Evolutionary conservation across 2,329 filamentous ascomycete genomes (phyloP).

Genomic region (Neonectria sp.): DNA sequence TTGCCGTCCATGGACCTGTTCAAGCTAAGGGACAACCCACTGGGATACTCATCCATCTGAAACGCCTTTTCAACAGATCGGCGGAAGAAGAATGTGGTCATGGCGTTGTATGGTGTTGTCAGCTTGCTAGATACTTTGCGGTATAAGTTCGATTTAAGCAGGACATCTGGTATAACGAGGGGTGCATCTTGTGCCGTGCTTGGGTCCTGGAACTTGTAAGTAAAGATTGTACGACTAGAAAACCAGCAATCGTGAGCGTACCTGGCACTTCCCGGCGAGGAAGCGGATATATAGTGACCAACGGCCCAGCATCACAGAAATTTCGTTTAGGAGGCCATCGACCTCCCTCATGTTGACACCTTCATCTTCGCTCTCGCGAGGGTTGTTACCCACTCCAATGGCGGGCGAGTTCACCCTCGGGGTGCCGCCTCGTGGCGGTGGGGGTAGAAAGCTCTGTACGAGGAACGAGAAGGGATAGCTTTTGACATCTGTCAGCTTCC

Average conservation of each 20-base stretch:
- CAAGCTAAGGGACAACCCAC: slow-evolving; percentile 82
- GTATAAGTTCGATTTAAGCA: slow-evolving; percentile 84
- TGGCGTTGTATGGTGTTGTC: slow-evolving; percentile 85
- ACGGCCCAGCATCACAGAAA: slow-evolving; percentile 90
- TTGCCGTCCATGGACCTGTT: slow-evolving; percentile 81
- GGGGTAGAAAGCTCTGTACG: slow-evolving; percentile 90
- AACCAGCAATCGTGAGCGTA: slow-evolving; percentile 58
- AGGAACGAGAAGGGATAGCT: slow-evolving; percentile 98
- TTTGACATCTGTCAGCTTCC: slow-evolving; percentile 94
- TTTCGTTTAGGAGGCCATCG: slow-evolving; percentile 88
- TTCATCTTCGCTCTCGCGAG: slow-evolving; percentile 85
- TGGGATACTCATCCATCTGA: slow-evolving; percentile 91
- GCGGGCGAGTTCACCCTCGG: slow-evolving; percentile 85
- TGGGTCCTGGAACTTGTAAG: slow-evolving; percentile 61
- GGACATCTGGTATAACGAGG: slow-evolving; percentile 79
- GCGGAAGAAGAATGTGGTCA: slow-evolving; percentile 97
- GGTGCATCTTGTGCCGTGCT: slow-evolving; percentile 66
- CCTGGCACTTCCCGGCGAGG: slow-evolving; percentile 86
- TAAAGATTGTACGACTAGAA: neutral
- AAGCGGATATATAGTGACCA: slow-evolving; percentile 96
- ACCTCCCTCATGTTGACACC: slow-evolving; percentile 97
- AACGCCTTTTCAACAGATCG: slow-evolving; percentile 98
- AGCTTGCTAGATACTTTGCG: slow-evolving; percentile 85
- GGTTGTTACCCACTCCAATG: slow-evolving; percentile 66
- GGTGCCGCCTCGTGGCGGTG: slow-evolving; percentile 75